Percentiles rank a stretch among this genome's conserved stretches.
Conservation (phyloP, 2,329 filamentous ascomycete species). For the Dactylellina cionopaga region DNA sequence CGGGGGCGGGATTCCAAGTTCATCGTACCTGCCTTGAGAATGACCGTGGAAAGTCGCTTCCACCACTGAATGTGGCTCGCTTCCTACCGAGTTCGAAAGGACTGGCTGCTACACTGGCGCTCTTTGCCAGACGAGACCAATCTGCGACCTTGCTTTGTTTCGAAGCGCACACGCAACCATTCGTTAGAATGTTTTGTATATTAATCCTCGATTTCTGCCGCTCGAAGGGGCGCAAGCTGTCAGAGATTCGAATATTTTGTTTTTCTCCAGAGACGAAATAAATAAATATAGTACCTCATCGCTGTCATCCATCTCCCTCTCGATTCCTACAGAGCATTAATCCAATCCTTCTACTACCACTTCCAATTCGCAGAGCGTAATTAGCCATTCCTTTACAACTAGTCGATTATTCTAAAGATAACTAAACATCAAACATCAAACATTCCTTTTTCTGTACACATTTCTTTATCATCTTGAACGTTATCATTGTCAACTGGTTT, state of each 20-base stretch:
- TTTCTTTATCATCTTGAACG: constrained; percentile 1
- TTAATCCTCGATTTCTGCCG: constrained; percentile 41
- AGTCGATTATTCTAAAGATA: background rate
- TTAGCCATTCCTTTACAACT: constrained; percentile 33
- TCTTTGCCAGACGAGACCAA: constrained; percentile 30
- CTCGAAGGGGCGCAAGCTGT: constrained; percentile 35
- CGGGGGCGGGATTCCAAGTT: constrained; percentile 9
- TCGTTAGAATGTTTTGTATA: constrained; percentile 41
- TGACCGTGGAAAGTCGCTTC: constrained; percentile 25
- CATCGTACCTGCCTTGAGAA: constrained; percentile 32
- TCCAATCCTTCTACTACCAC: background rate
- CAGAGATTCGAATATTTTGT: constrained; percentile 28
- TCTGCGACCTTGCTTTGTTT: constrained; percentile 52
- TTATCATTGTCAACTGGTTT: constrained; percentile 29
- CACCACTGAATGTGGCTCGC: background rate
- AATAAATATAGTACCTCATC: constrained; percentile 10
- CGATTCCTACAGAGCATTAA: background rate
- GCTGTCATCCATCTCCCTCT: background rate
- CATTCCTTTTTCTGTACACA: background rate
- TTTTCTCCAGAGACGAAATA: constrained; percentile 9
- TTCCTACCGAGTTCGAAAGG: constrained; percentile 38
- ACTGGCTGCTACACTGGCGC: no score
- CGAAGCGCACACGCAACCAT: constrained; percentile 30
- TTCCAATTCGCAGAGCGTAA: constrained; percentile 37
- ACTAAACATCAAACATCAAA: constrained; percentile 15